Conservation (phyloP, 345 rosid genomes). For the Eucalyptus cloeziana region DNA sequence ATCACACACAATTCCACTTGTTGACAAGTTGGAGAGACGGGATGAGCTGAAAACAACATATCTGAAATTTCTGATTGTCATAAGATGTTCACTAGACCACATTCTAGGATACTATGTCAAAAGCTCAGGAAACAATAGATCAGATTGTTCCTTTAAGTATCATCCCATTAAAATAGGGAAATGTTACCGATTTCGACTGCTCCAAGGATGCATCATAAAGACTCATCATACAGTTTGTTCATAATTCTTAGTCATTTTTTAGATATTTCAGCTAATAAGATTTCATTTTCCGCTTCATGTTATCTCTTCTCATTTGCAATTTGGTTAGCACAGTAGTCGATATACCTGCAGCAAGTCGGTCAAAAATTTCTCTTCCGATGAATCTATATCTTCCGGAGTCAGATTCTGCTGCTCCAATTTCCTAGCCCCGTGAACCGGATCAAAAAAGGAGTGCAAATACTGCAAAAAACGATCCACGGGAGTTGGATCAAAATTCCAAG, state of each 20-base stretch:
- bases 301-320: neutral
- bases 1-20: neutral
- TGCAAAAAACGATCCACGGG: constrained; percentile 2
- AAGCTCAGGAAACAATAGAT: neutral
- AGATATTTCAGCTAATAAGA: neutral
- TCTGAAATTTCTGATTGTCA: neutral
- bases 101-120: neutral
- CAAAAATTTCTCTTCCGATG: constrained; percentile 41
- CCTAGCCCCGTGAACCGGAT: constrained; percentile 43
- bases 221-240: neutral
- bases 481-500: neutral
- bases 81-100: neutral
- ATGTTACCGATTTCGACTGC: neutral
- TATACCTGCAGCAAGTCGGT: constrained; percentile 31
- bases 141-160: neutral
- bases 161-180: neutral
- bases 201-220: neutral
- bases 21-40: neutral
- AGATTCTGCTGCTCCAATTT: constrained; percentile 48
- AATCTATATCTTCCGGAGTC: constrained; percentile 32
- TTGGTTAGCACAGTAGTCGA: neutral
- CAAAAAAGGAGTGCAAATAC: constrained; percentile 62
- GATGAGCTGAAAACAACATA: neutral
- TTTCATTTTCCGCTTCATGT: neutral
- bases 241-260: neutral